Base-by-base conservation (phyloP, 2,329 filamentous ascomycete species). In the Cadophora sp. region DNA sequence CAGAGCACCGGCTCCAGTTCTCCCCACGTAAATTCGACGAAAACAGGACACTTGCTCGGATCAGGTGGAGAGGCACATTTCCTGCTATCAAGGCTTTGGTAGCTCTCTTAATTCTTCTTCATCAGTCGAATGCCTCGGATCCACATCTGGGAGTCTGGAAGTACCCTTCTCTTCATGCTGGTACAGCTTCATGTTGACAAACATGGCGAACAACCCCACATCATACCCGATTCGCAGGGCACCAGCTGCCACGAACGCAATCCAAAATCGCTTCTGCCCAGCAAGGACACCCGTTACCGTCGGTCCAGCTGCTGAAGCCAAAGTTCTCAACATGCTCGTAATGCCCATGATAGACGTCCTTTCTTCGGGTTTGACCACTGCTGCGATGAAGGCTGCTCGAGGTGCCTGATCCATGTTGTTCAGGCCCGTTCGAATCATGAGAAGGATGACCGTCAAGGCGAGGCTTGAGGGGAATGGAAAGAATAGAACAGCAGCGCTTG, bases 341-440 rank as follows among this genome's bases (percentile, higher is more conserved):
- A 89, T 82, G 0, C 91, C 91, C 86, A 93, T 89, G 19, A 92
- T 86, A 0, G 89, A 88, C 0, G 91, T 93, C 0, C 91, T 84
- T 77, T 93, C 90, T 3, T 83, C 81, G 0, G 89, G 84, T 24
- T 86, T 83, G 7, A 93, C 83, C 0, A 89, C 85, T 0, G 88
- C 86, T 0, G 91, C 87, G 2, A 93, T 79, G 75, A 93, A 92
- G 0, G 91, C 91, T 1, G 87, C 84, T 19, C 91, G 84, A 0
- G 91, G 91, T 0, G 89, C 90, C 56, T 87, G 85, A 72, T 93
- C 91, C 90, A 93, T 93, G 63, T 83, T 88, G 64, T 88, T 85
- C 0, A 86, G 84, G 66, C 86, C 86, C 0, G 89, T 83, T 6
- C 91, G 85, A 7, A 90, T 79, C 19, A 90, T 77, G 7, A 92